These are phyloP conservation scores for Thyridium curvatum DNA, from an alignment of 2,329 filamentous ascomycete genomes.

Conservation along the genomic window DNA sequence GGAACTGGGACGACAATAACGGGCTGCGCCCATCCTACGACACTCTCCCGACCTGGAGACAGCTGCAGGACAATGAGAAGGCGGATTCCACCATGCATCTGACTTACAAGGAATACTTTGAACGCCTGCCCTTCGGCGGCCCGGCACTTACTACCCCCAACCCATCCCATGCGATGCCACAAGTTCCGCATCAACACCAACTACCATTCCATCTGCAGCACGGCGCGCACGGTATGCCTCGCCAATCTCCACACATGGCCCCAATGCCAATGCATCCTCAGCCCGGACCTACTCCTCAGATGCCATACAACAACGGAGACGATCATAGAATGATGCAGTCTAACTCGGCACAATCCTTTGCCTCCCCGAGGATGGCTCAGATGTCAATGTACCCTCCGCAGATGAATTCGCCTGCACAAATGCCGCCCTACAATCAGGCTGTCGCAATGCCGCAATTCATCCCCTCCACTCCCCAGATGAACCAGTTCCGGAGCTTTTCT, in stretches of 20 bases:
- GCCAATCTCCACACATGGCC: conserved; percentile 68
- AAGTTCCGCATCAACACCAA: conserved; percentile 77
- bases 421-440: conserved; percentile 61
- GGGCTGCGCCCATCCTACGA: conserved; percentile 82
- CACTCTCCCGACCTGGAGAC: conserved; percentile 80
- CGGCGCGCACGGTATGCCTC: conserved; percentile 59
- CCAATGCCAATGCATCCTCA: conserved; percentile 72
- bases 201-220: conserved; percentile 78
- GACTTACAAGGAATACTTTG: conserved; percentile 76
- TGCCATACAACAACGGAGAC: conserved; percentile 58
- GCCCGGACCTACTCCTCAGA: conserved; percentile 59
- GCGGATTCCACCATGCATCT: conserved; percentile 54
- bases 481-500: conserved; percentile 63
- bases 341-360: conserved; percentile 76
- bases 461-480: conserved; percentile 64
- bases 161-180: conserved; percentile 61
- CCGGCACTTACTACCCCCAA: conserved; percentile 62
- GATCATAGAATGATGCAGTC: conserved; percentile 88
- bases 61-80: conserved; percentile 65
- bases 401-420: conserved; percentile 62
- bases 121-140: conserved; percentile 52
- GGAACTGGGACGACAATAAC: conserved; percentile 68
- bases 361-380: conserved; percentile 72
- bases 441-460: conserved; percentile 63
- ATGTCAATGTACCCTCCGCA: conserved; percentile 64